Percentiles rank a stretch among this genome's conserved stretches.
These are phyloP conservation scores for Lyophyllum atratum DNA, from an alignment of 768 basidiomycete species.

Conservation along the genomic window DNA sequence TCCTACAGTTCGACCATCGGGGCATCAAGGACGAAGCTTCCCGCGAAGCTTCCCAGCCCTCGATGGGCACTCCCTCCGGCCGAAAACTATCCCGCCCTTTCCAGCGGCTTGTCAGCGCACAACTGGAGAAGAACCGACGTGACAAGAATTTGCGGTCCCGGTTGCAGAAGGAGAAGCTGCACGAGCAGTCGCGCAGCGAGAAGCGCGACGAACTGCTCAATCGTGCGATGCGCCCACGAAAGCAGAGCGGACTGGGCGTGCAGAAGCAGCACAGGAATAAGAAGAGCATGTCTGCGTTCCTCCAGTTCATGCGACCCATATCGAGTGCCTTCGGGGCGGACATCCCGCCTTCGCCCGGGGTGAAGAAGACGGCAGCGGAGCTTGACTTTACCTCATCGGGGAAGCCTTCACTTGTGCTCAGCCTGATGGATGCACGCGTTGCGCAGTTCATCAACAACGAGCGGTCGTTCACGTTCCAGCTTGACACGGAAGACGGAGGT, in stretches of 20 bases:
- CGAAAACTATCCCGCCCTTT: conserved; percentile 67
- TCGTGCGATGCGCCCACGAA: conserved; percentile 69
- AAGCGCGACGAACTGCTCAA: conserved; percentile 75
- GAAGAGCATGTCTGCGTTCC: conserved; percentile 85
- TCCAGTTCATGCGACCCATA: conserved; percentile 87
- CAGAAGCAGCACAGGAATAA: conserved; percentile 84
- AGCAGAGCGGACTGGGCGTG: conserved; percentile 31
- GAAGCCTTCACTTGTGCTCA: conserved; percentile 77
- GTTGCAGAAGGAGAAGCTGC: conserved; percentile 72
- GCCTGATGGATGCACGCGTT: conserved; percentile 70
- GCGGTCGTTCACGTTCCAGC: conserved; percentile 79
- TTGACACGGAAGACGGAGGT: conserved; percentile 87
- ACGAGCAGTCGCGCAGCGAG: conserved; percentile 73
- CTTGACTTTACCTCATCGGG: conserved; percentile 73
- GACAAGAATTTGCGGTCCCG: conserved; percentile 71
- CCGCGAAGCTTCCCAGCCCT: conserved; percentile 55
- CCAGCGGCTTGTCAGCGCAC: conserved; percentile 58
- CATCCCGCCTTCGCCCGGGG: conserved; percentile 38
- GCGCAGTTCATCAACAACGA: conserved; percentile 77
- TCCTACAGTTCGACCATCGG: conserved; percentile 68
- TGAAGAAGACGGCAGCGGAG: conserved; percentile 68
- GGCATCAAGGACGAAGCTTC: conserved; percentile 76
- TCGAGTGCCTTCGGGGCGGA: conserved; percentile 83
- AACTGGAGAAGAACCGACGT: conserved; percentile 82
- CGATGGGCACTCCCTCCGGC: conserved; percentile 43